phyloP scores from a whole-genome alignment of 2,329 filamentous ascomycete genomes.

The Albifimbria verrucaria region DNA sequence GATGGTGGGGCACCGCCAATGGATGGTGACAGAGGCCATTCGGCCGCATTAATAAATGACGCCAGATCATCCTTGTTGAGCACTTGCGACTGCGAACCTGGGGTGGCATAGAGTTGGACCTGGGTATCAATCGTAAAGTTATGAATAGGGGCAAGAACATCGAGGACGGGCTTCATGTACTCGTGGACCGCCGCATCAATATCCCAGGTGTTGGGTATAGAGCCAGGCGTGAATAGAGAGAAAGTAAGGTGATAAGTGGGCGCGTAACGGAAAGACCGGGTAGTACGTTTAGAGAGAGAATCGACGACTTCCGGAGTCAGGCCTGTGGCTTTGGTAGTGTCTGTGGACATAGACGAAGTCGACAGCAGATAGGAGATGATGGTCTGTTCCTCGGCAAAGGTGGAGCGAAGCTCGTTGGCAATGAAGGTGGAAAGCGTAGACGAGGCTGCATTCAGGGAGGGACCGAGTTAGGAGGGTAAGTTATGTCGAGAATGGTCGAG shows the following conservation, averaged over 20 bases:
- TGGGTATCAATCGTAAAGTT: slow-evolving; percentile 97
- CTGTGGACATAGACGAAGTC: slow-evolving; percentile 47
- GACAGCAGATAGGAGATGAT: slow-evolving; percentile 75
- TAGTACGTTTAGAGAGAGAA: slow-evolving; percentile 66
- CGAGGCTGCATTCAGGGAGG: slow-evolving; percentile 65
- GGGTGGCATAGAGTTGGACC: slow-evolving; percentile 86
- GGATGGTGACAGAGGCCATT: slow-evolving; percentile 93
- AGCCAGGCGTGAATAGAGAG: slow-evolving; percentile 82
- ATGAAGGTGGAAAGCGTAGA: slow-evolving; percentile 74
- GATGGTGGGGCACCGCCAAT: slow-evolving; percentile 92
- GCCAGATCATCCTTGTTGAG: slow-evolving; percentile 83
- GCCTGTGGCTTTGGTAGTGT: slow-evolving; percentile 41
- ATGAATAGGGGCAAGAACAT: slow-evolving; percentile 77
- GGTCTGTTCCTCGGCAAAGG: slow-evolving; percentile 86
- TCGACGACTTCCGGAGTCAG: slow-evolving; percentile 51
- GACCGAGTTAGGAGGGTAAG: slow-evolving; percentile 70
- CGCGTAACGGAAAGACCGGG: slow-evolving; percentile 84
- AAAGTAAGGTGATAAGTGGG: slow-evolving; percentile 95
- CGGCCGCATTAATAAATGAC: slow-evolving; percentile 94
- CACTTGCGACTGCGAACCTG: slow-evolving; percentile 59
- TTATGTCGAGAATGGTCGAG: slow-evolving; percentile 69
- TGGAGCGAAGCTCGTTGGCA: slow-evolving; percentile 69
- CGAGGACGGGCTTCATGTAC: slow-evolving; percentile 78
- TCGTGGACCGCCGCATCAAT: slow-evolving; percentile 77
- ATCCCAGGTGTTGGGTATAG: slow-evolving; percentile 82